Evolutionary conservation across 2,329 filamentous ascomycete genomes (phyloP).

Genomic region (Xenosphaeropsis pyriputrescens): DNA sequence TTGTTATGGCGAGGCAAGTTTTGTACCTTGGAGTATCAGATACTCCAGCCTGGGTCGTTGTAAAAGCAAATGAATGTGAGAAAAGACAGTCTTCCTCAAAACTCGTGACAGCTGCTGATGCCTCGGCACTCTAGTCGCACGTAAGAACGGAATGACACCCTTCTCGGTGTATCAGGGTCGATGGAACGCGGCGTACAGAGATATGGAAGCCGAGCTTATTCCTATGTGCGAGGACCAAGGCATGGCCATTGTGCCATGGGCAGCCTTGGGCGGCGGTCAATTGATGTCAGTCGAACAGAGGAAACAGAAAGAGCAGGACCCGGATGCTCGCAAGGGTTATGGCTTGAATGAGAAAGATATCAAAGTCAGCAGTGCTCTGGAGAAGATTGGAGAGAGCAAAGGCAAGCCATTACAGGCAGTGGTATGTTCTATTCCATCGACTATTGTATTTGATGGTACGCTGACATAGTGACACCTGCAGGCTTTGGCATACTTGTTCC

Average conservation of each 20-base stretch:
- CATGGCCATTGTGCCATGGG: slow-evolving; percentile 40
- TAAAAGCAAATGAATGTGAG: slow-evolving; percentile 22
- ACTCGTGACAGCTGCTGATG: slow-evolving; percentile 34
- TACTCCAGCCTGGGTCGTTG: slow-evolving; percentile 53
- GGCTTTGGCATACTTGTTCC: too few species aligned
- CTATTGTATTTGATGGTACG: too few species aligned
- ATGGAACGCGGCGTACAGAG: slow-evolving; percentile 43
- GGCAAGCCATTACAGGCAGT: slow-evolving; percentile 39
- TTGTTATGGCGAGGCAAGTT: slow-evolving; percentile 44
- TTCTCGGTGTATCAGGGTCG: slow-evolving; percentile 55
- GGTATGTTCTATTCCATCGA: too few species aligned
- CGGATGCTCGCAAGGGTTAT: slow-evolving; percentile 19
- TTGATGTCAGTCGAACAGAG: slow-evolving; percentile 26
- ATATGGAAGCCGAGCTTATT: slow-evolving; percentile 44
- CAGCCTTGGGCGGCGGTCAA: slow-evolving; percentile 28
- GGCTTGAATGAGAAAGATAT: slow-evolving; percentile 23
- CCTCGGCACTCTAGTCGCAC: slow-evolving; percentile 23
- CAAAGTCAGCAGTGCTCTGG: slow-evolving; percentile 32
- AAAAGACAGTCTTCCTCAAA: slow-evolving; percentile 8
- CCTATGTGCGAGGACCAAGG: slow-evolving; percentile 41
- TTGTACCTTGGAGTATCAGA: slow-evolving; percentile 54
- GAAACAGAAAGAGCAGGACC: slow-evolving; percentile 9
- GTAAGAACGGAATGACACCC: slow-evolving; percentile 47
- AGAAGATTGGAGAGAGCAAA: slow-evolving; percentile 39
- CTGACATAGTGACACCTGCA: too few species aligned